Conservation (phyloP, 768 basidiomycete genomes). For the Crassisporium funariophilum region DNA sequence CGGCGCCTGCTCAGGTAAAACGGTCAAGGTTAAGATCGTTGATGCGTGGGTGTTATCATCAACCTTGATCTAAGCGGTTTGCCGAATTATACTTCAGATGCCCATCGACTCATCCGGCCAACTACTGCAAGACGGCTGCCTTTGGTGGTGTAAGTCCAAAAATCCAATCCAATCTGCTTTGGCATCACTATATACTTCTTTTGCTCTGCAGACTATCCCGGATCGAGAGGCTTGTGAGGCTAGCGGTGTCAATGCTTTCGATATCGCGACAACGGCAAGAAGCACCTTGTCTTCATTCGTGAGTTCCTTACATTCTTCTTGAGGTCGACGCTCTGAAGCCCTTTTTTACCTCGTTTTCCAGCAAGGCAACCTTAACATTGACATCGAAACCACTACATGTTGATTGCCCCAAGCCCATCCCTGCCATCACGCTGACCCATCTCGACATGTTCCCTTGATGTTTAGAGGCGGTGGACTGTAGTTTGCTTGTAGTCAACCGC, state of each 20-base stretch:
- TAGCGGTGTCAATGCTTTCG: slow-evolving; percentile 30
- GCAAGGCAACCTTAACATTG: slow-evolving; percentile 29
- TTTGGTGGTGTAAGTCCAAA: slow-evolving; percentile 19
- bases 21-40: slow-evolving; percentile 36
- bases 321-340: background rate
- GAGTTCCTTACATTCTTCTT: slow-evolving; percentile 11
- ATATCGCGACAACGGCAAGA: slow-evolving; percentile 35
- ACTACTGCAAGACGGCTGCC: slow-evolving; percentile 34
- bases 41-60: no score
- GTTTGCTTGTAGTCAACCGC: no score
- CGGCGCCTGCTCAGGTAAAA: slow-evolving; percentile 30
- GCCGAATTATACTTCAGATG: no score
- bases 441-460: no score
- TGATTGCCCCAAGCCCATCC: slow-evolving; percentile 4
- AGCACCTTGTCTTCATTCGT: slow-evolving; percentile 34
- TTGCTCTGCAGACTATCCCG: slow-evolving; percentile 21
- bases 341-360: slow-evolving; percentile 6
- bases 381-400: slow-evolving; percentile 26
- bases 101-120: slow-evolving; percentile 36
- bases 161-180: background rate
- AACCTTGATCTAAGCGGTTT: no score
- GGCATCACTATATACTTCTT: background rate
- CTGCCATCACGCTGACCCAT: no score
- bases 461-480: no score
- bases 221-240: slow-evolving; percentile 33